Conservation (phyloP, 2,329 filamentous ascomycete genomes). For the Bertia moriformis region DNA sequence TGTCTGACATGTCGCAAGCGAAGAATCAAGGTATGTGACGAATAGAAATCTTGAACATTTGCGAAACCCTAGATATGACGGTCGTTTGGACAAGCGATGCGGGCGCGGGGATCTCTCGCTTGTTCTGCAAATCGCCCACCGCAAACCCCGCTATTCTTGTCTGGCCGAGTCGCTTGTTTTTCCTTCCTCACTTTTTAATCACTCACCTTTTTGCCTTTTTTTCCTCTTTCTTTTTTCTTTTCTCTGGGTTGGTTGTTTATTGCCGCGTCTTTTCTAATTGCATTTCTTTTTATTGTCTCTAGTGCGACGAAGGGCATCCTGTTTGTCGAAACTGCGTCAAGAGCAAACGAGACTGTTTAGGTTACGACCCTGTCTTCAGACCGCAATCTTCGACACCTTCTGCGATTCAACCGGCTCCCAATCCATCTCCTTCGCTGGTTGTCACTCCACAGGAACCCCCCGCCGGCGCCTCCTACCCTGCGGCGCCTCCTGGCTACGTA, state of each 20-base stretch:
- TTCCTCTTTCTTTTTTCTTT: not conserved
- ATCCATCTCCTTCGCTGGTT: not conserved
- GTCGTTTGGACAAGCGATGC: slow-evolving; percentile 1
- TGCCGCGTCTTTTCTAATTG: not conserved
- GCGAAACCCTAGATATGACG: too few relatives aligned
- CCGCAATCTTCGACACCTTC: slow-evolving; percentile 47
- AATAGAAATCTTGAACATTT: too few relatives aligned
- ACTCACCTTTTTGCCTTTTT: not conserved
- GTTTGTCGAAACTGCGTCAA: slow-evolving; percentile 83
- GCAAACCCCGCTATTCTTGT: slow-evolving; percentile 1
- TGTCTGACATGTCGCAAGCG: slow-evolving; percentile 44
- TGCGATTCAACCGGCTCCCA: slow-evolving; percentile 58
- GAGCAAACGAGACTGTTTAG: slow-evolving; percentile 72
- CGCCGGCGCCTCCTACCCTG: slow-evolving; percentile 12
- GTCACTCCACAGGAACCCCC: not conserved
- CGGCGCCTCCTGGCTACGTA: slow-evolving; percentile 23
- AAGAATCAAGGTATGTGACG: slow-evolving; percentile 50
- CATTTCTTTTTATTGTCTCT: slow-evolving; percentile 6
- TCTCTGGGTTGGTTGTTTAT: not conserved
- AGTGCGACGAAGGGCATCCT: slow-evolving; percentile 95
- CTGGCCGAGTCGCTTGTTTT: too few relatives aligned
- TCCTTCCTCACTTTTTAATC: too few relatives aligned
- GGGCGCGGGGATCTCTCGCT: not conserved
- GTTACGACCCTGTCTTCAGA: slow-evolving; percentile 80
- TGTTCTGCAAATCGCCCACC: slow-evolving; percentile 1